Evolutionary conservation across 768 basidiomycete species (phyloP).

Genomic region (Brasilioporus rufonigricans): DNA sequence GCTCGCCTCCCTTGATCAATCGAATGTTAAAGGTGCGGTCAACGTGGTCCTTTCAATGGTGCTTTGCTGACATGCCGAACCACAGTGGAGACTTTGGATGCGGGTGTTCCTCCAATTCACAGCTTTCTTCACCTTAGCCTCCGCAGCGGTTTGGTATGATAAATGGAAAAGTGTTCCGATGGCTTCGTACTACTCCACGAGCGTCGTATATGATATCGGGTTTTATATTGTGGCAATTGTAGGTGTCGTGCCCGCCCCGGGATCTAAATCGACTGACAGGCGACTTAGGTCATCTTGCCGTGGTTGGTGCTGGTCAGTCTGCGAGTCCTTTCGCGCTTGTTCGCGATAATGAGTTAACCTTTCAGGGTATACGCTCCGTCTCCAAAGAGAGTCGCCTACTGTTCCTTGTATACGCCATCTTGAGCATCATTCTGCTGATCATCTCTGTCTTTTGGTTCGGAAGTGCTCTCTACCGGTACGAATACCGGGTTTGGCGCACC

Average conservation of each 20-base stretch:
- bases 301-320: constrained; percentile 45
- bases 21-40: constrained; percentile 45
- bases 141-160: constrained; percentile 48
- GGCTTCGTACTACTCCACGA: constrained; percentile 31
- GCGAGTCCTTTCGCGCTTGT: background rate
- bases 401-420: constrained; percentile 39
- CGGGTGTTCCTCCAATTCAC: constrained; percentile 48
- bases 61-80: background rate
- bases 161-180: constrained; percentile 41
- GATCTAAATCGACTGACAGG: background rate
- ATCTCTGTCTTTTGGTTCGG: constrained; percentile 43
- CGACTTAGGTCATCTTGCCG: constrained; percentile 39
- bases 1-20: constrained; percentile 43
- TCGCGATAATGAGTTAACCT: background rate
- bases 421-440: constrained; percentile 38
- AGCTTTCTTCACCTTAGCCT: constrained; percentile 47
- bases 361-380: constrained; percentile 49
- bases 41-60: background rate
- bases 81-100: constrained; percentile 47
- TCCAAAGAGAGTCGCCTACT: constrained; percentile 41
- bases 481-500: constrained; percentile 34
- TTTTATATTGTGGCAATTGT: constrained; percentile 43
- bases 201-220: constrained; percentile 38
- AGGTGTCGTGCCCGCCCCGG: constrained; percentile 14
- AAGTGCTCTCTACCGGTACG: constrained; percentile 39